These are phyloP conservation scores for Penicillium sp. DNA, from an alignment of 2,329 filamentous ascomycete genomes.

Conservation along the genomic window DNA sequence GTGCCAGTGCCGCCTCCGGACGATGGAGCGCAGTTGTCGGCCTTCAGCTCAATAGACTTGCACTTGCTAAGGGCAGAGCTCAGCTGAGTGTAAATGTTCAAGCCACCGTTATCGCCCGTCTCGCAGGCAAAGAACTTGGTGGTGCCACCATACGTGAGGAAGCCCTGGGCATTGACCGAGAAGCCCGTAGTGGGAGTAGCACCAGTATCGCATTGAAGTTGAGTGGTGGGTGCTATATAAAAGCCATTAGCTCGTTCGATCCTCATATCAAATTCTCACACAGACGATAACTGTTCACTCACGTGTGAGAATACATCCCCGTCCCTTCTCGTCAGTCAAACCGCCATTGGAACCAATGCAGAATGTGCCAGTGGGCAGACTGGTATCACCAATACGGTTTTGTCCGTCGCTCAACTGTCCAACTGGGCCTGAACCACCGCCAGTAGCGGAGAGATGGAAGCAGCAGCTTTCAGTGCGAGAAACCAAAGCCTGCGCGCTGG, in stretches of 20 bases:
- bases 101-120: conserved; percentile 39
- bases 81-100: conserved; percentile 38
- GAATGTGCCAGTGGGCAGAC: conserved; percentile 45
- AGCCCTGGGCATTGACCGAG: conserved; percentile 48
- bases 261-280: background rate
- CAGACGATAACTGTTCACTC: conserved; percentile 17
- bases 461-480: conserved; percentile 40
- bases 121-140: conserved; percentile 56
- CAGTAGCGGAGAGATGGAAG: conserved; percentile 49
- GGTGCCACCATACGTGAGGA: conserved; percentile 47
- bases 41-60: conserved; percentile 26
- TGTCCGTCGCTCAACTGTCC: conserved; percentile 59
- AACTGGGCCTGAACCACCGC: conserved; percentile 46
- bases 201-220: conserved; percentile 57
- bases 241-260: conserved; percentile 9
- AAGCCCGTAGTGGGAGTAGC: conserved; percentile 52
- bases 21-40: conserved; percentile 30
- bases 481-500: conserved; percentile 39
- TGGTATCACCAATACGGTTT: conserved; percentile 50
- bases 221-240: conserved; percentile 47
- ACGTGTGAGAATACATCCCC: conserved; percentile 61
- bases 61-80: conserved; percentile 28
- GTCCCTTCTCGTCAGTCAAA: conserved; percentile 51
- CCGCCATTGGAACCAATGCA: conserved; percentile 49
- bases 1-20: no score